phyloP scores from a whole-genome alignment of 2,329 filamentous ascomycete species.

The Cylindrodendrum hubeiense region DNA sequence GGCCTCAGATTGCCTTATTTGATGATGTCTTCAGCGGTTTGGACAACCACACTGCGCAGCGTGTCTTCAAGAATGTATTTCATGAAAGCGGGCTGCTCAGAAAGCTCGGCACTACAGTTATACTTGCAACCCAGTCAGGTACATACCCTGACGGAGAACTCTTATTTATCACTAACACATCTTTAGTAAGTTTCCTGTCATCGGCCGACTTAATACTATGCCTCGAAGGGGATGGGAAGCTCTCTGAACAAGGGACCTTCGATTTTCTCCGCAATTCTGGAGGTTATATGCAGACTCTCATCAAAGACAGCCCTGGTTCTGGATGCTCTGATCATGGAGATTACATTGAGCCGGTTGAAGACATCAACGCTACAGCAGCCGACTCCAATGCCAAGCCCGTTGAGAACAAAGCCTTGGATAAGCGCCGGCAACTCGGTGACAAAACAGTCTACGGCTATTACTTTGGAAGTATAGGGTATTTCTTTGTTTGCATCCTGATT shows the following conservation, averaged over 20 bases:
- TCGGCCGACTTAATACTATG: constrained; percentile 40
- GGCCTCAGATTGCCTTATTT: constrained; percentile 47
- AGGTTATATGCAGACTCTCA: constrained; percentile 25
- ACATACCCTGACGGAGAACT: neutral
- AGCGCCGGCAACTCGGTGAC: constrained; percentile 46
- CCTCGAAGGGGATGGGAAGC: constrained; percentile 26
- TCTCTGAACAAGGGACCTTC: constrained; percentile 51
- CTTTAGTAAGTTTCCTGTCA: constrained; percentile 47
- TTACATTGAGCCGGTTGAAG: neutral
- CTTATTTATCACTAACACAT: constrained; percentile 6
- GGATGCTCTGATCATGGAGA: neutral
- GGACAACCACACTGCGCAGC: constrained; percentile 49
- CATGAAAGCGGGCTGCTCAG: constrained; percentile 42
- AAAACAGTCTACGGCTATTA: constrained; percentile 46
- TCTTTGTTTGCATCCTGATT: constrained; percentile 38
- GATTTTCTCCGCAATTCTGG: constrained; percentile 14
- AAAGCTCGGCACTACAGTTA: constrained; percentile 48
- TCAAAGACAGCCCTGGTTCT: neutral
- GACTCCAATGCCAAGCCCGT: constrained; percentile 41
- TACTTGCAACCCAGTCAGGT: constrained; percentile 54
- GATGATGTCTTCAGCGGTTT: constrained; percentile 56
- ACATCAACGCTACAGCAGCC: neutral
- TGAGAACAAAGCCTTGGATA: constrained; percentile 24
- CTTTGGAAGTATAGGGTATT: constrained; percentile 43
- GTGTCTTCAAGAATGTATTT: constrained; percentile 48